Evolutionary conservation across 441 rosid species (phyloP), one percentile per base, ranked within the genome.

Genomic region (Aquilaria agallochum): DNA sequence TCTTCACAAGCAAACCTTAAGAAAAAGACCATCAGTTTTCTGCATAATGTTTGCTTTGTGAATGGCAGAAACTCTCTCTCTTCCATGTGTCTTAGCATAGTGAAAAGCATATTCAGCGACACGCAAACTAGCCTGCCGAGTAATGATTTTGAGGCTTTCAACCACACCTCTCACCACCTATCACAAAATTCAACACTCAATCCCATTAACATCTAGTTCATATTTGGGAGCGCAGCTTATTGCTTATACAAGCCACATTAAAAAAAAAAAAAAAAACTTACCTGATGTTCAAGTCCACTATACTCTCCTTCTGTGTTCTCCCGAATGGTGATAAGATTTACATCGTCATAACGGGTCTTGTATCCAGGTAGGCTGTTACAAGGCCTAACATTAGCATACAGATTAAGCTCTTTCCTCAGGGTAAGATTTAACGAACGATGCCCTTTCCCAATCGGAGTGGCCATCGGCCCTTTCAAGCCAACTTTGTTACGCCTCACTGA

Each of bases 381-480:
- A 62, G 99, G 98, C 81, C 99, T 80, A 55, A 95, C 98, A 65
- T 95, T 95, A 56, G 99, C 98, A 74, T 88, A 95, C 66, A 95
- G 68, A 71, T 86, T 89, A 65, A 95, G 90, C 69, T 95, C 99
- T 75, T 95, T 89, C 85, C 99, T 81, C 45, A 95, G 83, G 44
- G 96, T 89, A 47, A 95, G 91, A 59, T 95, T 95, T 82, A 95
- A 76, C 48, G 99, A 95, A 51, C 99, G 87, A 71, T 95, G 99
- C 60, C 99, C 99, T 70, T 92, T 95, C 49, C 99, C 99, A 62
- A 95, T 88, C 8, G 99, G 99, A n/a, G 99, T 95, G 9, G 99
- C 98, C 98, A 95, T 95, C 34, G 98, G 98, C 55, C 99, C 99
- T 86, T 95, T 95, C 73, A 92, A 79, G n/a, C 99, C 99, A 10